These are phyloP conservation scores for Cytospora piceicola DNA, from an alignment of 2,329 filamentous ascomycete species.

Conservation along the genomic window DNA sequence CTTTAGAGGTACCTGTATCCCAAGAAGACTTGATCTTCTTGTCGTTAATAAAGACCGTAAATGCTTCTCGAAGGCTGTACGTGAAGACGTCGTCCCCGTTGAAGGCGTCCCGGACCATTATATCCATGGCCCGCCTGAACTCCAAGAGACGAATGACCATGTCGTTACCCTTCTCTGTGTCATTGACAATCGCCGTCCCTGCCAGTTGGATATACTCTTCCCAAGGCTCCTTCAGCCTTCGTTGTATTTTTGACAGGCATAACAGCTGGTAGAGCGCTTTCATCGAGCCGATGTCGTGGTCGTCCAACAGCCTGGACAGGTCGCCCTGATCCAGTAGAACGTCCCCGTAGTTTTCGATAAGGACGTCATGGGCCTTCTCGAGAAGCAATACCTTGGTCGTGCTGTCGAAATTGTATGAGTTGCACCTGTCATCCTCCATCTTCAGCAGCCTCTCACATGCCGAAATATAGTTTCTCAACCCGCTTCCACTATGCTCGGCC, in stretches of 20 bases:
- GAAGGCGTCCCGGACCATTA: conserved; percentile 78
- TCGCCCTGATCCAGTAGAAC: conserved; percentile 69
- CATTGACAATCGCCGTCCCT: conserved; percentile 77
- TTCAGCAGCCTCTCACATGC: conserved; percentile 71
- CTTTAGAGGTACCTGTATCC: conserved; percentile 86
- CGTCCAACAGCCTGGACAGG: conserved; percentile 73
- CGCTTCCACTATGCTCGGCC: conserved; percentile 63
- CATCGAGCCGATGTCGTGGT: conserved; percentile 70
- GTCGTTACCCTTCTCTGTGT: conserved; percentile 75
- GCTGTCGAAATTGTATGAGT: conserved; percentile 79
- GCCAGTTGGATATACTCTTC: conserved; percentile 76
- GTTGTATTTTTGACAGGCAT: conserved; percentile 70
- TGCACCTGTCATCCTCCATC: conserved; percentile 75
- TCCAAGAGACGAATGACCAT: conserved; percentile 86
- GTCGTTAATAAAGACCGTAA: conserved; percentile 91
- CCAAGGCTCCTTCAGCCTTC: conserved; percentile 73
- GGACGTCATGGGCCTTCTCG: conserved; percentile 69
- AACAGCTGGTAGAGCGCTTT: conserved; percentile 79
- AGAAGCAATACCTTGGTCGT: conserved; percentile 80
- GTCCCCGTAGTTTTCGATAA: conserved; percentile 70
- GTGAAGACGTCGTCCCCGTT: conserved; percentile 75
- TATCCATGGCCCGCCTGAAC: conserved; percentile 78
- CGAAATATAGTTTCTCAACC: conserved; percentile 75
- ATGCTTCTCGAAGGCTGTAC: conserved; percentile 80
- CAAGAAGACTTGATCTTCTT: conserved; percentile 72